Percentiles rank a stretch among this genome's conserved stretches.
phyloP scores from a whole-genome alignment of 208 protist genomes.

The Acanthamoeba lenticulata region DNA sequence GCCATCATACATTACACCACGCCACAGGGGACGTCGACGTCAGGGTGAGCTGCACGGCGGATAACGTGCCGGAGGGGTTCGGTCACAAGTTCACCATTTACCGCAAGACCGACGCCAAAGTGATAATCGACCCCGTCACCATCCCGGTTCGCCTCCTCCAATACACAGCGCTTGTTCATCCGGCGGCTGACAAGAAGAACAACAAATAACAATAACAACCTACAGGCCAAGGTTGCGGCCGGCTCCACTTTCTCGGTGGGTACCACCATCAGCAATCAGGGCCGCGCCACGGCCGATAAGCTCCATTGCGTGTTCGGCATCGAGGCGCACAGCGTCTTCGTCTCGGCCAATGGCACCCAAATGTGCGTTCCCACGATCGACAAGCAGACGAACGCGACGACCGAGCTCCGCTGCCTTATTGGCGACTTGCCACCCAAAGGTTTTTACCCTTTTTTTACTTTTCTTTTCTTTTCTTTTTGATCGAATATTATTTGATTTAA shows the following conservation, averaged over 20 bases:
- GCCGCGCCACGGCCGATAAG: background rate
- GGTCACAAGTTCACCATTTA: background rate
- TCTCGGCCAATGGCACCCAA: too few relatives aligned
- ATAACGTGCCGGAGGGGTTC: background rate
- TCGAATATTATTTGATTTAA: too few relatives aligned
- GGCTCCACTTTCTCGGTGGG: background rate
- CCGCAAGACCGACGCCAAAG: background rate
- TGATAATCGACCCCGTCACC: too few relatives aligned
- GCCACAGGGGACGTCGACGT: background rate
- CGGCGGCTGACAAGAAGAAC: too few relatives aligned
- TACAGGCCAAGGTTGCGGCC: too few relatives aligned
- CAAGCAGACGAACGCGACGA: background rate
- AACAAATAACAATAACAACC: too few relatives aligned
- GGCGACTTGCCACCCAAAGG: background rate
- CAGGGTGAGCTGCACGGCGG: background rate
- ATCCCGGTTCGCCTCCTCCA: too few relatives aligned
- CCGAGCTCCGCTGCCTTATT: background rate
- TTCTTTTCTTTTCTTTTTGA: too few relatives aligned
- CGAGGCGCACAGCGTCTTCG: background rate
- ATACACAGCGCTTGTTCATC: too few relatives aligned
- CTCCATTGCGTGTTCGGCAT: background rate
- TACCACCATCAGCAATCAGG: background rate
- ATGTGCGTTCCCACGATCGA: background rate
- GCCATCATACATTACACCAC: background rate
- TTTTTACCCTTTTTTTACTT: too few relatives aligned